Evolutionary conservation across 345 rosid genomes (phyloP).

Genomic region (Geranium brycei): DNA sequence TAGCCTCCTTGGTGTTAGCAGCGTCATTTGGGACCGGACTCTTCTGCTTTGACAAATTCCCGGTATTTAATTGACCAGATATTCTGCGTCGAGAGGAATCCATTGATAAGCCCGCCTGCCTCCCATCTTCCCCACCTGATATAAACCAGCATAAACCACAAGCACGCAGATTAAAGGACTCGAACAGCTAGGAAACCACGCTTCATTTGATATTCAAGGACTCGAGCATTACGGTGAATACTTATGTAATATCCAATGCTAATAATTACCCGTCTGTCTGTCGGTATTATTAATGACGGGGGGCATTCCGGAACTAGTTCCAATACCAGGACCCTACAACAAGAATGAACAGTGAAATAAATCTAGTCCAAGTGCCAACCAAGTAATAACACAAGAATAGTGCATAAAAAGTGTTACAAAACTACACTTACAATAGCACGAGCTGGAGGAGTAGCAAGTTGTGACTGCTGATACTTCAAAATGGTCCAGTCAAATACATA

Average conservation of each 20-base stretch:
- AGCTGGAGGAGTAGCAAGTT: constrained; percentile 63
- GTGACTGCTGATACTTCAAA: constrained; percentile 92
- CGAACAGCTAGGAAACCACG: neutral
- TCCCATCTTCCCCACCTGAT: constrained; percentile 57
- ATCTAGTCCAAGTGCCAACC: constrained; percentile 2
- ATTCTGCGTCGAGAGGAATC: constrained; percentile 60
- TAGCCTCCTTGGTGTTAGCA: constrained; percentile 34
- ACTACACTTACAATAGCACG: constrained; percentile 38
- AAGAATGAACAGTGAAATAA: constrained; percentile 7
- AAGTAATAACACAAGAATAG: constrained; percentile 4
- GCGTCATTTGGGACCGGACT: constrained; percentile 44
- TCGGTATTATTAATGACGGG: constrained; percentile 32
- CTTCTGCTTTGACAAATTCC: constrained; percentile 53
- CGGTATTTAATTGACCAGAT: constrained; percentile 51
- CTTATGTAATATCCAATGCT: neutral
- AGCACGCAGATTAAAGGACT: neutral
- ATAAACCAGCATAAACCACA: neutral
- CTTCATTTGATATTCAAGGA: neutral
- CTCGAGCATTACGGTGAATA: neutral
- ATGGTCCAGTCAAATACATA: constrained; percentile 98
- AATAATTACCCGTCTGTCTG: constrained; percentile 44
- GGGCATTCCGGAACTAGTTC: constrained; percentile 62
- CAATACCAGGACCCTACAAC: constrained; percentile 52
- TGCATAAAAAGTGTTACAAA: constrained; percentile 4
- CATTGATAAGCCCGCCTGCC: constrained; percentile 32